These are phyloP conservation scores for Pichia sp. DNA, from an alignment of 1,139 yeast genomes.

Conservation along the genomic window DNA sequence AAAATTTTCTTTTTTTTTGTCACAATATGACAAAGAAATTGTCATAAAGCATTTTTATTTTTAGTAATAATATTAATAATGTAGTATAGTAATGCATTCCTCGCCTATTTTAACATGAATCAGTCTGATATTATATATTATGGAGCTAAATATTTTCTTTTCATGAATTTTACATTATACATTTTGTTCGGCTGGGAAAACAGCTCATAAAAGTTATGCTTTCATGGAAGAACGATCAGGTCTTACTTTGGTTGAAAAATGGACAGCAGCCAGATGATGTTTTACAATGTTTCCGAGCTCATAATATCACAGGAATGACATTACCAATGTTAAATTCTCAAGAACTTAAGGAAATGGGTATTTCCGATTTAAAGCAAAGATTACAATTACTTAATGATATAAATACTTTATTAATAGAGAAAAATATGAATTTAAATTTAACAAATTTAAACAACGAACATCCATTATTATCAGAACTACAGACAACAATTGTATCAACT, in stretches of 20 bases:
- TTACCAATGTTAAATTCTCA: slow-evolving; percentile 53
- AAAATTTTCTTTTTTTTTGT: too few species aligned
- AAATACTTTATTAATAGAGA: slow-evolving; percentile 38
- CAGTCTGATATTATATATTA: too few species aligned
- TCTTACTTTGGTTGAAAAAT: slow-evolving; percentile 26
- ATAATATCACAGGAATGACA: slow-evolving; percentile 58
- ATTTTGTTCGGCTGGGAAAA: too few species aligned
- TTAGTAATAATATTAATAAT: too few species aligned
- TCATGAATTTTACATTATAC: too few species aligned
- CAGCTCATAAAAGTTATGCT: not conserved
- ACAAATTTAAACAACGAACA: slow-evolving; percentile 16
- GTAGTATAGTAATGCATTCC: too few species aligned
- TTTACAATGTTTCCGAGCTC: slow-evolving; percentile 36
- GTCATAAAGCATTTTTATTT: too few species aligned
- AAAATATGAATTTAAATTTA: slow-evolving; percentile 22
- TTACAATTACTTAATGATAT: slow-evolving; percentile 45
- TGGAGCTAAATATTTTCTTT: too few species aligned
- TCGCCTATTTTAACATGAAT: too few species aligned
- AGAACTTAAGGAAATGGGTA: slow-evolving; percentile 57
- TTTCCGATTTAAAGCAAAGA: slow-evolving; percentile 37
- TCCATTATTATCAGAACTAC: slow-evolving; percentile 23
- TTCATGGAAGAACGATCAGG: slow-evolving; percentile 27
- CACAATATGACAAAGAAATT: too few species aligned
- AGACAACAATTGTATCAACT: slow-evolving; percentile 23
- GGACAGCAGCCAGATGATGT: slow-evolving; percentile 19